Percentiles rank a stretch among this genome's conserved stretches.
Conservation (phyloP, 805 yeast species). For the Priceomyces melissophilus region DNA sequence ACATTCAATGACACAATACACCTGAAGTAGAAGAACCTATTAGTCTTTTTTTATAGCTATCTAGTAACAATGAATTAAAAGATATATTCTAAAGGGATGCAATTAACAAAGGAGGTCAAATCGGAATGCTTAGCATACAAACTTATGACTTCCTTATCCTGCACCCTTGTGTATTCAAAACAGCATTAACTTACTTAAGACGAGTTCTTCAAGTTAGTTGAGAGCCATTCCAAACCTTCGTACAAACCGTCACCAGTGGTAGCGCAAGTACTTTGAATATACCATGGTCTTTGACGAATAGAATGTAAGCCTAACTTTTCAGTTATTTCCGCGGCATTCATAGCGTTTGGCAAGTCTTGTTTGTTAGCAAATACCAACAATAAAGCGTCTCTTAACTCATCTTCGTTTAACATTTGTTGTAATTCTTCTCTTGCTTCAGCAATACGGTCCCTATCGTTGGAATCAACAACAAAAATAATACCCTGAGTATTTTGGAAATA, state of each 20-base stretch:
- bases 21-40: slow-evolving; percentile 4
- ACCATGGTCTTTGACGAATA: slow-evolving; percentile 98
- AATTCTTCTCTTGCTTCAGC: slow-evolving; percentile 97
- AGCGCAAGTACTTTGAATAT: slow-evolving; percentile 98
- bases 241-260: slow-evolving; percentile 98
- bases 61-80: slow-evolving; percentile 5
- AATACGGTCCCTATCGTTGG: slow-evolving; percentile 96
- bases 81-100: not conserved
- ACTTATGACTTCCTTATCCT: not conserved
- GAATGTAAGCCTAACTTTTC: slow-evolving; percentile 96
- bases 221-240: slow-evolving; percentile 97
- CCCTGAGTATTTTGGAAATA: slow-evolving; percentile 99
- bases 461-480: slow-evolving; percentile 95
- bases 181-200: slow-evolving; percentile 18
- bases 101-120: not conserved
- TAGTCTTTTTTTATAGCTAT: slow-evolving; percentile 5
- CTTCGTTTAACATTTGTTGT: slow-evolving; percentile 98
- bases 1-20: slow-evolving; percentile 5
- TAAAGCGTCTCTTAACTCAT: slow-evolving; percentile 94
- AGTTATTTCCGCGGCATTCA: slow-evolving; percentile 98
- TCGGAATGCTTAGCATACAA: not conserved
- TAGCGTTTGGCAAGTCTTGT: slow-evolving; percentile 98
- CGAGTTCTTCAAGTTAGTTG: slow-evolving; percentile 72
- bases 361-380: slow-evolving; percentile 95
- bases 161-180: not conserved